Conservation (phyloP, 768 basidiomycete species). For the Cystobasidium tubakii region DNA sequence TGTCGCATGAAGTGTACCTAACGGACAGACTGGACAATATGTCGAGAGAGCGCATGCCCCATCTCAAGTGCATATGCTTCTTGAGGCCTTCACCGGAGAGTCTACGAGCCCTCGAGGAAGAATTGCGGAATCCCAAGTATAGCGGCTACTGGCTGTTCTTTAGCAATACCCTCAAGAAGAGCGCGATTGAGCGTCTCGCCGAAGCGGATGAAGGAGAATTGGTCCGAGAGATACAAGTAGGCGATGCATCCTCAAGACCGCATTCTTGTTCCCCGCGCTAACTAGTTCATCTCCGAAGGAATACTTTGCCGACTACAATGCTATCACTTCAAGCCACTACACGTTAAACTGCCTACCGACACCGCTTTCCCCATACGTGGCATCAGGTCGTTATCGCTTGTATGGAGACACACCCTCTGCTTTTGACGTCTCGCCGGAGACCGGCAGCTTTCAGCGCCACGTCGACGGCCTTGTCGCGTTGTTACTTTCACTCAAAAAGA, state of each 20-base stretch:
- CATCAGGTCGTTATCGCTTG: constrained; percentile 50
- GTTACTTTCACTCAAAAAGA: constrained; percentile 89
- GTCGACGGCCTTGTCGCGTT: constrained; percentile 77
- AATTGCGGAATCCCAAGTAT: constrained; percentile 84
- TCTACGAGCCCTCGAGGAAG: constrained; percentile 71
- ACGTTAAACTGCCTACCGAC: constrained; percentile 73
- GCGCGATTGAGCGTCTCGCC: constrained; percentile 82
- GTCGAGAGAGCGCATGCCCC: constrained; percentile 69
- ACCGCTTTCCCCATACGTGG: constrained; percentile 51
- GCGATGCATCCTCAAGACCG: constrained; percentile 38
- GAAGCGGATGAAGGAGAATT: constrained; percentile 94
- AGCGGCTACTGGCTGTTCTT: constrained; percentile 99
- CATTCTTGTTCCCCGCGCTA: neutral
- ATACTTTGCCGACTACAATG: constrained; percentile 94
- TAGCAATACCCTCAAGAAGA: constrained; percentile 85
- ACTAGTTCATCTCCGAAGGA: constrained; percentile 55
- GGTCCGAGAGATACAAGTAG: constrained; percentile 90
- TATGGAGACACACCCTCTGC: constrained; percentile 66
- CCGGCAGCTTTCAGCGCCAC: constrained; percentile 64
- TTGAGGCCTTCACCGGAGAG: constrained; percentile 75
- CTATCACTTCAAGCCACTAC: constrained; percentile 77
- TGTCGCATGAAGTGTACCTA: constrained; percentile 93
- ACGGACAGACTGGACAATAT: constrained; percentile 96
- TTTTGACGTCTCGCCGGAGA: constrained; percentile 57
- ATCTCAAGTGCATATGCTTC: constrained; percentile 96